Evolutionary conservation across 148 eudicot genomes (phyloP).

Genomic region (Diospyros kaki): DNA sequence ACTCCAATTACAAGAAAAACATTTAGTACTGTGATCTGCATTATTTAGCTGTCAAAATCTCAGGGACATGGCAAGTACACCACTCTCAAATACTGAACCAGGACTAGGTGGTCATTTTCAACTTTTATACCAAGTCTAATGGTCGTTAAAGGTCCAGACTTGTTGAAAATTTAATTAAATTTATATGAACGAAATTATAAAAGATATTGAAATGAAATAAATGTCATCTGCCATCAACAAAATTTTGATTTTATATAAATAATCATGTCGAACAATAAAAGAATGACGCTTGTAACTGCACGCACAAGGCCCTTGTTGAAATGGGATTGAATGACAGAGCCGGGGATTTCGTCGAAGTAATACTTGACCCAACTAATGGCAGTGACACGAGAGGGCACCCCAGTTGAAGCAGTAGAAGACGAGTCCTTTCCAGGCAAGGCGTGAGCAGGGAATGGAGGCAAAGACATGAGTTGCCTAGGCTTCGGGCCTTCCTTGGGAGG

Average conservation of each 20-base stretch:
- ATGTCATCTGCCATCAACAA: not conserved
- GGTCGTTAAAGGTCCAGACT: no score
- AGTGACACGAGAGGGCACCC: slow-evolving; percentile 36
- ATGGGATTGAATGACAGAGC: slow-evolving; percentile 55
- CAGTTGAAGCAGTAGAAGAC: slow-evolving; percentile 1
- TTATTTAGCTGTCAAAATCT: not conserved
- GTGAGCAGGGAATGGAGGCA: slow-evolving; percentile 76
- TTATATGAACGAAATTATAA: no score
- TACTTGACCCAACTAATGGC: slow-evolving; percentile 91
- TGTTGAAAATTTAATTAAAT: no score
- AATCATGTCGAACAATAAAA: no score
- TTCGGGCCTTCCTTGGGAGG: slow-evolving; percentile 67
- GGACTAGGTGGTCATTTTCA: no score
- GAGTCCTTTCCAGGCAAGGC: slow-evolving; percentile 62
- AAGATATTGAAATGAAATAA: no score
- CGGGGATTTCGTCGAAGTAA: slow-evolving; percentile 59
- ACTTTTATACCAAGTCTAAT: no score
- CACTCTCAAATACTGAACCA: no score
- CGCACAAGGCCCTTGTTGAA: slow-evolving; percentile 84
- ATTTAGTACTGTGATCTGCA: not conserved
- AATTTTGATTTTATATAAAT: not conserved
- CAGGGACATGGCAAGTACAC: not conserved
- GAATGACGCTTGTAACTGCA: not conserved
- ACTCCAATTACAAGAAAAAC: not conserved
- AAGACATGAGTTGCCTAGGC: slow-evolving; percentile 69